Conservation (phyloP, 1,139 yeast genomes). For the Hansenula lynferdii region DNA sequence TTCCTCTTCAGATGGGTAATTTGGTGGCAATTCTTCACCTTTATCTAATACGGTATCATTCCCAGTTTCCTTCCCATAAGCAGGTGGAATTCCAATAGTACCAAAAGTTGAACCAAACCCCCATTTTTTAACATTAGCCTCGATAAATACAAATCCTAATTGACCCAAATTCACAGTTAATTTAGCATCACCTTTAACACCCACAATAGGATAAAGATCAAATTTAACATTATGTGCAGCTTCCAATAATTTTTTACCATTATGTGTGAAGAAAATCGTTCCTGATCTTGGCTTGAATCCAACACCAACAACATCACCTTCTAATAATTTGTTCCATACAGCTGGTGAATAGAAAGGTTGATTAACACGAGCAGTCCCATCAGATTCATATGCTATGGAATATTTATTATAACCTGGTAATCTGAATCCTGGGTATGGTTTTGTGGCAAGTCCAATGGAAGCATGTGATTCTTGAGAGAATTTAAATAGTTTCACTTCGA, state of each 20-base stretch:
- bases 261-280: constrained; percentile 74
- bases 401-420: constrained; percentile 80
- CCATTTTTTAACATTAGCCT: constrained; percentile 88
- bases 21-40: constrained; percentile 73
- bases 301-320: constrained; percentile 84
- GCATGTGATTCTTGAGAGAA: constrained; percentile 32
- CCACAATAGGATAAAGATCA: constrained; percentile 80
- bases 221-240: constrained; percentile 74
- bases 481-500: constrained; percentile 64
- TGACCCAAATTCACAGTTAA: constrained; percentile 80
- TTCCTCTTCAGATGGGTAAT: constrained; percentile 56
- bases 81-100: constrained; percentile 71
- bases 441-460: constrained; percentile 77
- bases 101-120: constrained; percentile 83
- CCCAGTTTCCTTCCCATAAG: constrained; percentile 46
- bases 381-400: constrained; percentile 83
- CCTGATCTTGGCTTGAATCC: constrained; percentile 76
- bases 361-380: constrained; percentile 76
- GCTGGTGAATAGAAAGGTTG: constrained; percentile 75
- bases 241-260: constrained; percentile 78
- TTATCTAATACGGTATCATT: constrained; percentile 60
- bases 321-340: constrained; percentile 65
- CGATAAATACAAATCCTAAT: constrained; percentile 82
- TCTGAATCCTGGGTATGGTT: constrained; percentile 86
- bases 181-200: constrained; percentile 56